Evolutionary conservation across 1,284 basidiomycete species (phyloP), one percentile per base, ranked within the genome.

Genomic region (Laetiporus sulphureus): DNA sequence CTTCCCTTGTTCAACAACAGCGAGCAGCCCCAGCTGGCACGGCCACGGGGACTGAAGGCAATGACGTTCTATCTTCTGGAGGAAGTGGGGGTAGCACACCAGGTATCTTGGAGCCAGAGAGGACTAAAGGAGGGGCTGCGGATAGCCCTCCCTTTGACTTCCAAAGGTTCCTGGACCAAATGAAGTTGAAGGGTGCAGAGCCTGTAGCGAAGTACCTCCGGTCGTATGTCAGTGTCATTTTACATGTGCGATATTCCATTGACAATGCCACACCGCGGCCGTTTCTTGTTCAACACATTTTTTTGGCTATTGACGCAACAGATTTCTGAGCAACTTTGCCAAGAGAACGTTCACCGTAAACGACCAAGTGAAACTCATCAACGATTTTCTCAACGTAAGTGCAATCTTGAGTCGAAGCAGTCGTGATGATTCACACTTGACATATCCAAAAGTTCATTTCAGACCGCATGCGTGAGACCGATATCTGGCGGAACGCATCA

Each of bases 341-440:
- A 93, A 92, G 62, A 77, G 88, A 46, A 84, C 88, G 2, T 91
- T 92, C 57, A 87, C 89, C 2, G 83, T 93, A 21, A 79, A 78
- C 47, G 93, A 96, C 57, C 93, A 96, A 61, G 80, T 95, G 51
- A 94, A 91, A 66, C 77, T 96, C 39, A 91, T 97, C 57, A 86
- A 89, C 56, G 92, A 96, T 53, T 97, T 96, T 55, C 68, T 96
- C 22, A 75, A 72, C 49, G 91, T 93, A 60, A 59, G 87, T 61
- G 21, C 8, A 18, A 16, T 29, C 15, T 22, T 13, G 16, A 11
- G 16, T 18, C n/a, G 10, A 19, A 23, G 12, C 23, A 35, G 21
- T 15, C 5, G 30, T 27, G n/a, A n/a, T 32, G 11, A 11, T 23
- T 21, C 8, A 15, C 30, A 22, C 12, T 18, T 20, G 16, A 22